Evolutionary conservation across 2,329 filamentous ascomycete genomes (phyloP).

Genomic region (Coniochaeta hoffmannii): DNA sequence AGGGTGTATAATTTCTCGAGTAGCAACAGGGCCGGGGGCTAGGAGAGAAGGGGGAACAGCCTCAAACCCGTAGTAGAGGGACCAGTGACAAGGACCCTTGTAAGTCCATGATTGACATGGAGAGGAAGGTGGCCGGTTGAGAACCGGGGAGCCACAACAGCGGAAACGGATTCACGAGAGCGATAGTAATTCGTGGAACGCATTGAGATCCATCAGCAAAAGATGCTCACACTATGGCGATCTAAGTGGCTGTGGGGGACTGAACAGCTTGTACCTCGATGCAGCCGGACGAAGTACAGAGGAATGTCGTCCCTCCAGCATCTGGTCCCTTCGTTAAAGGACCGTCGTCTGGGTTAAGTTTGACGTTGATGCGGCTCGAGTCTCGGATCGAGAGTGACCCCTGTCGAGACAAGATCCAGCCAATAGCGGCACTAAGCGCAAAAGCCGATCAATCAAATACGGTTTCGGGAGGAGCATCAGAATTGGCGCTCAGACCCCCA

Average conservation of each 20-base stretch:
- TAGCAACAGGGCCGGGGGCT: constrained; percentile 2
- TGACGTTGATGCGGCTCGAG: neutral
- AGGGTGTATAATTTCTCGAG: constrained; percentile 22
- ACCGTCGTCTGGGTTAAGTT: neutral
- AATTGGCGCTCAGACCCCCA: neutral
- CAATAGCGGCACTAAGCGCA: neutral
- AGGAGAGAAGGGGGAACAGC: neutral
- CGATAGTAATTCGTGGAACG: neutral
- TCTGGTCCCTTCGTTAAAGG: neutral
- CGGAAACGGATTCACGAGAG: neutral
- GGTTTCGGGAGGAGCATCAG: constrained; percentile 33
- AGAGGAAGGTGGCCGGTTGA: neutral
- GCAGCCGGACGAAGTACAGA: neutral
- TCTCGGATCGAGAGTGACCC: neutral
- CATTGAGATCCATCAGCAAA: neutral
- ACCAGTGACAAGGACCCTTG: neutral
- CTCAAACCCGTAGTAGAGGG: neutral
- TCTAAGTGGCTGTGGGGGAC: neutral
- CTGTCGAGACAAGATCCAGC: neutral
- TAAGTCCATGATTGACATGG: neutral
- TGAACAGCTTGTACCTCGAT: neutral
- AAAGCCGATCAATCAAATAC: constrained; percentile 22
- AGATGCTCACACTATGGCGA: constrained; percentile 1
- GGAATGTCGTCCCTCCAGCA: neutral
- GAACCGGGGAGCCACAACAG: neutral